Percentiles rank a stretch among this genome's conserved stretches.
Evolutionary conservation across 768 basidiomycete genomes (phyloP).

Genomic region (Rubroboletus pulcherrimus): DNA sequence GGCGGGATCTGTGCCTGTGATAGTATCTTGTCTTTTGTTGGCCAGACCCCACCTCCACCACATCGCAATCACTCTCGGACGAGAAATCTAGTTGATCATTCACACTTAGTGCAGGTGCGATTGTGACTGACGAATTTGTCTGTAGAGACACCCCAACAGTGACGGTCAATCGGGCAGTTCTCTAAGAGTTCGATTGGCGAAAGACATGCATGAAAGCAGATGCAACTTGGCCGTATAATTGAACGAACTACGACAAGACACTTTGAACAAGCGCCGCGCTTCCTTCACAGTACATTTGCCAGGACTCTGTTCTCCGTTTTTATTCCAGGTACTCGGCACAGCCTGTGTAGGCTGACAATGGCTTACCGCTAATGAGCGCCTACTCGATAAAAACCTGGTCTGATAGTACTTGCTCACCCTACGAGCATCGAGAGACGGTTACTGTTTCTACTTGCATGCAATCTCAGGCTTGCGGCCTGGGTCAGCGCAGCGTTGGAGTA

Average conservation of each 20-base stretch:
- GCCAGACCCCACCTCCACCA: neutral
- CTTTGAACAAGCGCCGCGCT: neutral
- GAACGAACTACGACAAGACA: neutral
- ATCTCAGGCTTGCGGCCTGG: neutral
- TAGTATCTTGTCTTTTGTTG: constrained; percentile 5
- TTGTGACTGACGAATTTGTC: neutral
- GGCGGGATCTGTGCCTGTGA: constrained; percentile 4
- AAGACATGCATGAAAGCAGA: neutral
- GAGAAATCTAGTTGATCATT: neutral
- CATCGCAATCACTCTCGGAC: neutral
- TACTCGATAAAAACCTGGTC: neutral
- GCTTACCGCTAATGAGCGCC: neutral
- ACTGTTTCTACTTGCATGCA: neutral
- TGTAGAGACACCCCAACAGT: neutral
- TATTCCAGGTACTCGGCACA: neutral
- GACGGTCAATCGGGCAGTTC: neutral
- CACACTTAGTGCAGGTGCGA: neutral
- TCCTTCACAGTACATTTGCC: too few species aligned
- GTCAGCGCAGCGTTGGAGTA: neutral
- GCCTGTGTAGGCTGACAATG: neutral
- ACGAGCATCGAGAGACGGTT: neutral
- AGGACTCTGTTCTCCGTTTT: neutral
- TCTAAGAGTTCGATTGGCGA: neutral
- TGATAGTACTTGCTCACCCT: neutral
- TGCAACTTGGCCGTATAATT: neutral